Percentiles rank a stretch among this genome's conserved stretches.
Conservation (phyloP, 1,284 basidiomycete genomes). For the Cryptococcus sp. region DNA sequence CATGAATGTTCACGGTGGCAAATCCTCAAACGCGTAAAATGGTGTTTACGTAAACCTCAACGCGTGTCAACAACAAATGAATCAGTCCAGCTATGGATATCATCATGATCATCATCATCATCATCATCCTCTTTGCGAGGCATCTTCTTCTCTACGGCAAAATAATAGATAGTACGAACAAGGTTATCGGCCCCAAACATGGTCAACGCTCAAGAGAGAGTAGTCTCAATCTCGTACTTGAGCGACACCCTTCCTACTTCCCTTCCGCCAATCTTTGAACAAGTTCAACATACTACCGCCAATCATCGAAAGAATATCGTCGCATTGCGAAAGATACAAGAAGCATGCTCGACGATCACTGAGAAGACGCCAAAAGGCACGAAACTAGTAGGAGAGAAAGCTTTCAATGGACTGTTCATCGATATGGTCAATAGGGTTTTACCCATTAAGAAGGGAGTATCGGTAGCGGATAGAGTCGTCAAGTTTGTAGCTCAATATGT, state of each 20-base stretch:
- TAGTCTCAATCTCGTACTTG: slow-evolving; percentile 28
- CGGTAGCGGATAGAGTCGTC: slow-evolving; percentile 71
- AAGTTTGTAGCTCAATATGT: slow-evolving; percentile 83
- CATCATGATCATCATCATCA: no score
- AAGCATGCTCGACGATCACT: slow-evolving; percentile 59
- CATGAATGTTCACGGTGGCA: background rate
- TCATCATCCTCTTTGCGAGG: no score
- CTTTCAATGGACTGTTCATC: slow-evolving; percentile 71
- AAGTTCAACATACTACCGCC: slow-evolving; percentile 74
- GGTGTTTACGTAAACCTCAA: background rate
- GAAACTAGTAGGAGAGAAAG: slow-evolving; percentile 70
- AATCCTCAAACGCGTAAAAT: background rate
- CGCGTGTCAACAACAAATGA: background rate
- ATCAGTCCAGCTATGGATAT: no score
- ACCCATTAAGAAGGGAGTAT: slow-evolving; percentile 76
- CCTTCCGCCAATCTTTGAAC: slow-evolving; percentile 65
- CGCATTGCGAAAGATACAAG: slow-evolving; percentile 76
- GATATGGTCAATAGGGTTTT: slow-evolving; percentile 67
- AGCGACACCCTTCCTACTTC: slow-evolving; percentile 37
- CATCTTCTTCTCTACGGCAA: no score
- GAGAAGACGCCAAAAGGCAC: slow-evolving; percentile 53
- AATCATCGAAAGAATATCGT: slow-evolving; percentile 91
- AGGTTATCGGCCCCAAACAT: slow-evolving; percentile 7
- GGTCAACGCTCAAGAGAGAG: slow-evolving; percentile 17
- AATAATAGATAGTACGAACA: no score